A percentile compares a stretch with the other conserved stretches of the same genome.
These are phyloP conservation scores for Ormosia semicastrata DNA, from an alignment of 306 rosid genomes.

Conservation along the genomic window DNA sequence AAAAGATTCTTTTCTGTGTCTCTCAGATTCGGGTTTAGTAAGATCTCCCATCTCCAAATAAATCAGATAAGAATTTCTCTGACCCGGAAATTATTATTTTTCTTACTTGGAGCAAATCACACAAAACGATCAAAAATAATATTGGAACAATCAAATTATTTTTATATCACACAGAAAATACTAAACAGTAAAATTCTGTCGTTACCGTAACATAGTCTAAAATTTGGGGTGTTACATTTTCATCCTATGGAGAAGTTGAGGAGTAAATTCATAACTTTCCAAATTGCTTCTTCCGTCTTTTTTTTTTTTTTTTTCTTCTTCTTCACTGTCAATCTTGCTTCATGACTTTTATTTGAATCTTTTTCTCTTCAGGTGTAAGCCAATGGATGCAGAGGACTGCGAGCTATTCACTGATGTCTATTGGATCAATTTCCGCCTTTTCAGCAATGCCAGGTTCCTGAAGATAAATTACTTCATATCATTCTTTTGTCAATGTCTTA, in stretches of 20 bases:
- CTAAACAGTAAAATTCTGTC: no score
- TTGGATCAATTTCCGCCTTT: conserved; percentile 71
- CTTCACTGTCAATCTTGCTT: neutral
- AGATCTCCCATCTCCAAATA: no score
- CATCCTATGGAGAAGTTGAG: conserved; percentile 77
- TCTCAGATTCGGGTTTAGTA: no score
- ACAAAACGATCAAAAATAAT: no score
- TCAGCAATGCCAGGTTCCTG: conserved; percentile 77
- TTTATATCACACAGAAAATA: no score
- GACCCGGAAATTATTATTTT: no score
- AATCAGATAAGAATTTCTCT: no score
- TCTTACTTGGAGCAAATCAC: no score
- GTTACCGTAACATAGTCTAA: no score
- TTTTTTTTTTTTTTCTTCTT: neutral
- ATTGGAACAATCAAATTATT: no score
- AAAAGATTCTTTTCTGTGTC: no score
- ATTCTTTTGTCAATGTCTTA: neutral
- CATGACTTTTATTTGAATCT: neutral
- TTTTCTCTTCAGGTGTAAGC: conserved; percentile 58
- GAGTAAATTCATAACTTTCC: conserved; percentile 47
- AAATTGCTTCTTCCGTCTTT: neutral
- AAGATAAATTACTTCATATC: neutral
- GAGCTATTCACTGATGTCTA: conserved; percentile 85
- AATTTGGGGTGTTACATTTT: no score
- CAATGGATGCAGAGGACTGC: conserved; percentile 93